A percentile compares a stretch with the other conserved stretches of the same genome.
These are phyloP conservation scores for Suillus decipiens DNA, from an alignment of 768 basidiomycete genomes.

Conservation along the genomic window DNA sequence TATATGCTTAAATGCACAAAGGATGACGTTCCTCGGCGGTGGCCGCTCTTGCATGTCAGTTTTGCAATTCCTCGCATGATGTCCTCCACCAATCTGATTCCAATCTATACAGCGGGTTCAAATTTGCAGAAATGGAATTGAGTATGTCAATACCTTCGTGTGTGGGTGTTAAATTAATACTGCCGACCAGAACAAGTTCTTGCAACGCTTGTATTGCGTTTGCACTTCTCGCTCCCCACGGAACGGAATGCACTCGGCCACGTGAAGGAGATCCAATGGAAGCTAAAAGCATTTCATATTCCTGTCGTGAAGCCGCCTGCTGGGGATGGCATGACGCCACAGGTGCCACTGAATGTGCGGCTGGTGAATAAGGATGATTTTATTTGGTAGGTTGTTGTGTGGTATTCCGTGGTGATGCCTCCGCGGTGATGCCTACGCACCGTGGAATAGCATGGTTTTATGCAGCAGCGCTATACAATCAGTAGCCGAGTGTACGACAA, in stretches of 20 bases:
- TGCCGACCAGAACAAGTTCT: not conserved
- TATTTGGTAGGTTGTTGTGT: not conserved
- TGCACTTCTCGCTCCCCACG: constrained; percentile 27
- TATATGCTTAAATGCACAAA: not conserved
- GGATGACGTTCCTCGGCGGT: constrained; percentile 8
- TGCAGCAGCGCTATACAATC: not conserved
- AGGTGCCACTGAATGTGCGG: constrained; percentile 4
- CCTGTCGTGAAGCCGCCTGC: constrained; percentile 28
- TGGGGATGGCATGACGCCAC: constrained; percentile 23
- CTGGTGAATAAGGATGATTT: constrained; percentile 3
- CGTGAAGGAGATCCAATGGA: constrained; percentile 29
- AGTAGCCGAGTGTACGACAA: not conserved
- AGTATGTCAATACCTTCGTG: not conserved
- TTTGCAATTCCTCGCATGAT: not conserved
- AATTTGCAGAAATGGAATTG: constrained; percentile 6
- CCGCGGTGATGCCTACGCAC: not conserved
- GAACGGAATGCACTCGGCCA: constrained; percentile 8
- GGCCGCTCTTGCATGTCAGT: constrained; percentile 5
- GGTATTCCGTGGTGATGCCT: no score
- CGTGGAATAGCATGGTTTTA: not conserved
- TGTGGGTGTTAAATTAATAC: not conserved
- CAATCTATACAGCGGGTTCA: not conserved
- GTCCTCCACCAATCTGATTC: not conserved
- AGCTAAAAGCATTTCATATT: constrained; percentile 24
- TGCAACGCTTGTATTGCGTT: not conserved